Evolutionary conservation across 2,329 filamentous ascomycete genomes (phyloP).

Genomic region (Diaporthe caulivora): DNA sequence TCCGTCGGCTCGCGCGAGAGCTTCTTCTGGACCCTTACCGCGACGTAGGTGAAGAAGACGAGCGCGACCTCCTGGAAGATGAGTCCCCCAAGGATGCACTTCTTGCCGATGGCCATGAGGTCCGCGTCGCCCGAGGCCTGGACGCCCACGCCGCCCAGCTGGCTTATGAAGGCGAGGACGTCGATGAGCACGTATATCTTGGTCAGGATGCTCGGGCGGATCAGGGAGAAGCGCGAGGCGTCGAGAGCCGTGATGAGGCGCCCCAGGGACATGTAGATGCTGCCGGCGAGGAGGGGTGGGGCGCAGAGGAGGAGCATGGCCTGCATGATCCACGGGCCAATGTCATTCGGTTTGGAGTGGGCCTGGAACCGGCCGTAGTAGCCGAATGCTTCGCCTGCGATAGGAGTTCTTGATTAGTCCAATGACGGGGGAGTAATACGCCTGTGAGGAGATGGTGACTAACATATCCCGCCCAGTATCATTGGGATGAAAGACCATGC

Average conservation of each 20-base stretch:
- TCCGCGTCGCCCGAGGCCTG: constrained; percentile 37
- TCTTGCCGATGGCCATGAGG: constrained; percentile 26
- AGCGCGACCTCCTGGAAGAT: constrained; percentile 38
- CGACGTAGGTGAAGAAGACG: constrained; percentile 28
- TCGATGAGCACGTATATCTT: constrained; percentile 62
- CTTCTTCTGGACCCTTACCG: background rate
- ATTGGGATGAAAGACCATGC: constrained; percentile 14
- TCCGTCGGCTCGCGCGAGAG: constrained; percentile 19
- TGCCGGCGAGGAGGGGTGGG: constrained; percentile 55
- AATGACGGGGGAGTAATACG: background rate
- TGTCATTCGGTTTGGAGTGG: constrained; percentile 40
- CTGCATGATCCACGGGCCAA: constrained; percentile 52
- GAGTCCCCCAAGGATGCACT: constrained; percentile 35
- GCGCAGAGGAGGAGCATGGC: constrained; percentile 54
- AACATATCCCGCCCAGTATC: constrained; percentile 5
- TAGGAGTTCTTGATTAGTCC: background rate
- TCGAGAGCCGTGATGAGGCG: constrained; percentile 50
- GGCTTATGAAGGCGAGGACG: constrained; percentile 56
- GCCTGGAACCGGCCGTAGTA: constrained; percentile 46
- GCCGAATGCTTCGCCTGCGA: constrained; percentile 53
- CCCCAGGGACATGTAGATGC: constrained; percentile 56
- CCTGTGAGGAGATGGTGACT: background rate
- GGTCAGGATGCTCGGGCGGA: constrained; percentile 54
- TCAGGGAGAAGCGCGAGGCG: constrained; percentile 52
- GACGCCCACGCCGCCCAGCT: constrained; percentile 50